Percentiles rank a stretch among this genome's conserved stretches.
These are phyloP conservation scores for Acanthamoeba sp. DNA, from an alignment of 208 protist genomes.

Conservation along the genomic window DNA sequence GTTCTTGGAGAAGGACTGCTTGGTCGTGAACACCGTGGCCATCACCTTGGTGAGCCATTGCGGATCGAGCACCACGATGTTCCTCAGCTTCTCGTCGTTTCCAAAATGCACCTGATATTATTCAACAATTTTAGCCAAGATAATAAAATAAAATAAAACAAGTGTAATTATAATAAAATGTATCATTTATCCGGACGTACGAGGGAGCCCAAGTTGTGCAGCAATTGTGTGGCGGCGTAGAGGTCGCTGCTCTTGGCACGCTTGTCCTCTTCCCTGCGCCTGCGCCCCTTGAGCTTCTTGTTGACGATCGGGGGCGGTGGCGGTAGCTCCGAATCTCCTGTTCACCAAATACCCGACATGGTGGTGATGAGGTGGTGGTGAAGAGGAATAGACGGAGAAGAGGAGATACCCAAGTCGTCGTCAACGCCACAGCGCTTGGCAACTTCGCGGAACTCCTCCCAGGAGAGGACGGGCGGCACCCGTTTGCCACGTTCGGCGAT, in stretches of 20 bases:
- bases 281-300: neutral
- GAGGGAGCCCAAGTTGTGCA: slow-evolving; percentile 73
- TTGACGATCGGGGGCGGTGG: neutral
- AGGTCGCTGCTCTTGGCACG: slow-evolving; percentile 26
- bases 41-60: slow-evolving; percentile 81
- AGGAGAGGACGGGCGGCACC: neutral
- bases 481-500: slow-evolving; percentile 13
- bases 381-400: no score
- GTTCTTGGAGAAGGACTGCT: slow-evolving; percentile 47
- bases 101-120: neutral
- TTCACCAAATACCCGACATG: neutral
- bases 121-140: no score
- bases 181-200: neutral
- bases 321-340: neutral
- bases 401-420: neutral
- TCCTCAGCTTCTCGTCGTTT: slow-evolving; percentile 68
- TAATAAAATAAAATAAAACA: neutral
- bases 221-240: neutral
- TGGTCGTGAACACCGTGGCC: slow-evolving; percentile 74
- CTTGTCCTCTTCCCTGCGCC: neutral
- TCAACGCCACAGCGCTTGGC: slow-evolving; percentile 14
- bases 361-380: no score
- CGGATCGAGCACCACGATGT: slow-evolving; percentile 75
- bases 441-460: neutral
- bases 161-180: neutral